phyloP scores from a whole-genome alignment of 805 yeast species.

The Hanseniaspora vineae region DNA sequence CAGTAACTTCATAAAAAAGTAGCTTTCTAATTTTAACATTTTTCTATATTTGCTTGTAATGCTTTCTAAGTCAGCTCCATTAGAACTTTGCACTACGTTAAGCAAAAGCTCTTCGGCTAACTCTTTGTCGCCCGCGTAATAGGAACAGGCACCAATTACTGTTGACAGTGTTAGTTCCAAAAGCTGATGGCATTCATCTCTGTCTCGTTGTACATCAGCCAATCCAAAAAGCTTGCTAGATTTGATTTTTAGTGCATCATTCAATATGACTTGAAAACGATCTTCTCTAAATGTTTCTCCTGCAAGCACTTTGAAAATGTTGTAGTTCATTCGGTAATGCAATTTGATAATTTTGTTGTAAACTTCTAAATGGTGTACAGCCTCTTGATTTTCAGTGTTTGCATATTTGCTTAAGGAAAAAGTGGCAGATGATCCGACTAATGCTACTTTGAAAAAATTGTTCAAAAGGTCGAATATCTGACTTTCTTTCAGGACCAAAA shows the following conservation, averaged over 20 bases:
- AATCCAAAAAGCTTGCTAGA: too few species aligned
- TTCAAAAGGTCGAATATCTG: neutral
- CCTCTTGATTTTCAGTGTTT: neutral
- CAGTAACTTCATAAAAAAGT: neutral
- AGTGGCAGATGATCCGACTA: neutral
- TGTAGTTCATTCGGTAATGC: slow-evolving; percentile 19
- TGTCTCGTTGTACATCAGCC: neutral
- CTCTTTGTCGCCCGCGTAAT: neutral
- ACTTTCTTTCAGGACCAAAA: too few species aligned
- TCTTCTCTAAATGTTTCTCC: slow-evolving; percentile 8
- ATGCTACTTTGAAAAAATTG: neutral
- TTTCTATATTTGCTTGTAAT: neutral
- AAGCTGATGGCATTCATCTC: neutral
- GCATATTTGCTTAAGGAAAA: neutral
- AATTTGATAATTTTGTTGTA: slow-evolving; percentile 13
- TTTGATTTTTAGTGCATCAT: neutral
- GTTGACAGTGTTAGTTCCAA: neutral
- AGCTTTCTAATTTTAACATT: neutral
- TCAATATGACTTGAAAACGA: neutral
- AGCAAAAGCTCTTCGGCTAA: neutral
- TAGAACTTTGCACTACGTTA: neutral
- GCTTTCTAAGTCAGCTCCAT: neutral
- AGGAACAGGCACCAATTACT: slow-evolving; percentile 2
- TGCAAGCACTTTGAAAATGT: slow-evolving; percentile 13
- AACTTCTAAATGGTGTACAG: neutral